Percentiles rank a stretch among this genome's conserved stretches.
Conservation (phyloP, 495 filamentous ascomycete species). For the Tuber indicum region DNA sequence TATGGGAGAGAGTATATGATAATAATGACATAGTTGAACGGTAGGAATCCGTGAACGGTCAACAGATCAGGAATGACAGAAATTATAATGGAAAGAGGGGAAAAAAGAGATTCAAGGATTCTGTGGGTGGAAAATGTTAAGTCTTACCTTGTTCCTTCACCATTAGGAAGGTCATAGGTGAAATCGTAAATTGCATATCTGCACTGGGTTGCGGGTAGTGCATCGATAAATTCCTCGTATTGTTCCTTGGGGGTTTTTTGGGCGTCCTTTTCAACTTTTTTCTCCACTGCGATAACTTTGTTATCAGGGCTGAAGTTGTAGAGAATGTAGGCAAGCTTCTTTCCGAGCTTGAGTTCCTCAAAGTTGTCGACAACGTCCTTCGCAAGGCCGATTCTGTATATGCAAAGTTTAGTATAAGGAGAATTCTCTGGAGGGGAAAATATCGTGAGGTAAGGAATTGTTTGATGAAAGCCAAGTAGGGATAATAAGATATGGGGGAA, state of each 20-base stretch:
- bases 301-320: constrained; percentile 93
- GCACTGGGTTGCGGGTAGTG: constrained; percentile 35
- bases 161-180: constrained; percentile 67
- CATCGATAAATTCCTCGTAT: constrained; percentile 30
- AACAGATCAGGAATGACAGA: background rate
- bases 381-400: constrained; percentile 63
- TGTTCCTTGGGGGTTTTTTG: constrained; percentile 17
- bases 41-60: background rate
- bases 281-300: constrained; percentile 79
- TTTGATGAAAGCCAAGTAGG: background rate
- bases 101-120: background rate
- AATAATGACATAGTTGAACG: background rate
- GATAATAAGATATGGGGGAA: constrained; percentile 17
- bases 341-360: constrained; percentile 86
- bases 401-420: background rate
- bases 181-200: constrained; percentile 94
- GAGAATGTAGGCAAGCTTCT: constrained; percentile 89
- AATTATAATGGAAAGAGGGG: background rate
- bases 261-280: constrained; percentile 54
- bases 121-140: background rate
- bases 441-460: background rate
- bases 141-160: constrained; percentile 74
- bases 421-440: background rate
- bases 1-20: background rate
- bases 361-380: constrained; percentile 74